phyloP scores from a whole-genome alignment of 2,329 filamentous ascomycete species.

The Penicillium crustosum region DNA sequence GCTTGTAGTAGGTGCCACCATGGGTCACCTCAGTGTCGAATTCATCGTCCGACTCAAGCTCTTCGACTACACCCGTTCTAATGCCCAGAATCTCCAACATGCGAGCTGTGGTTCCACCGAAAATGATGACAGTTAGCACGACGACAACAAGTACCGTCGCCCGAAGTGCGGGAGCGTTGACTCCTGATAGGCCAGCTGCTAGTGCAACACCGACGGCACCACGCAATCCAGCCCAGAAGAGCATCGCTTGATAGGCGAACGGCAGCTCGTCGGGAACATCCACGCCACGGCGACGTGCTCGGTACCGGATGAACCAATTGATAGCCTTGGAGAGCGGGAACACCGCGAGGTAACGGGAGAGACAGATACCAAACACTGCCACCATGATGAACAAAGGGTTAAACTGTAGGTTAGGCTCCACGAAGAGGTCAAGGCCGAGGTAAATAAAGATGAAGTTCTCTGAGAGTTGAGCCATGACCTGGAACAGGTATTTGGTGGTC shows the following conservation, averaged over 20 bases:
- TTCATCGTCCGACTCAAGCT: conserved; percentile 96
- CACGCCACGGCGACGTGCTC: conserved; percentile 71
- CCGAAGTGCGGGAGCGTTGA: conserved; percentile 77
- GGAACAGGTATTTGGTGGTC: conserved; percentile 96
- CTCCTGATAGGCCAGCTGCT: conserved; percentile 80
- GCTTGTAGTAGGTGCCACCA: conserved; percentile 75
- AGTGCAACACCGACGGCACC: conserved; percentile 94
- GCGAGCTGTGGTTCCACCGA: conserved; percentile 91
- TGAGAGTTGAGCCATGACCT: conserved; percentile 87
- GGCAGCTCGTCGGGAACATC: conserved; percentile 85
- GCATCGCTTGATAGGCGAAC: conserved; percentile 96
- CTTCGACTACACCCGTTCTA: conserved; percentile 90
- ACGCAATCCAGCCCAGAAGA: conserved; percentile 97
- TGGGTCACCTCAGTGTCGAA: conserved; percentile 88
- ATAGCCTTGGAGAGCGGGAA: conserved; percentile 88
- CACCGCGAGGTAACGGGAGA: conserved; percentile 88
- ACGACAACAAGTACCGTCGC: conserved; percentile 98
- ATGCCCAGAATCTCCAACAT: conserved; percentile 99
- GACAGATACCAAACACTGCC: conserved; percentile 86
- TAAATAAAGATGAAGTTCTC: conserved; percentile 99
- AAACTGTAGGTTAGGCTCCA: conserved; percentile 81
- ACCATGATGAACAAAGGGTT: conserved; percentile 95
- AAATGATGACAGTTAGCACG: conserved; percentile 96
- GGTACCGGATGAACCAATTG: conserved; percentile 89
- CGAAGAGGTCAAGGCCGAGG: conserved; percentile 89